Evolutionary conservation across 768 basidiomycete species (phyloP), one percentile per base, ranked within the genome.

Genomic region (Exidia glandulosa): DNA sequence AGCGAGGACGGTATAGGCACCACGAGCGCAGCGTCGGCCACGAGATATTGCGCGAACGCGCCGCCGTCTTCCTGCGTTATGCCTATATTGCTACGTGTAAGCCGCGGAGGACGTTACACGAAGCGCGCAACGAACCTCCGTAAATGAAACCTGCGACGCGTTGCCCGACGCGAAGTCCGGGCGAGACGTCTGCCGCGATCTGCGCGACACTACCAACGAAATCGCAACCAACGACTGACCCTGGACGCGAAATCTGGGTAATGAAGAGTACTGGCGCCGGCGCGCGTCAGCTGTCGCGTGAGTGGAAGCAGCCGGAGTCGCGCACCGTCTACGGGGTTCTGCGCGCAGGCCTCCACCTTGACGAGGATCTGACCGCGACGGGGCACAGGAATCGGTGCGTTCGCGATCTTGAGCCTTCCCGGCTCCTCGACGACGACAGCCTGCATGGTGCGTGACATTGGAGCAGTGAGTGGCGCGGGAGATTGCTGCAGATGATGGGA

Each of bases 21-120:
- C 6, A 58, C 61, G 12, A 69, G 63, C 30, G 68, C 62, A 4
- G 66, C 63, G 4, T 59, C 59, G 19, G 66, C 64, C 60, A 67
- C 58, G 29, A 66, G 61, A 58, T 69, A 71, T 58, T 71, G 67
- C 3, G 68, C 64, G 58, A 66, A 71, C 16, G 69, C 63, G 27
- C 69, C 70, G 57, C 41, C 63, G 57, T 1, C 41, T 27, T 41
- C 54, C 16, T 52, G n/a, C 19, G 59, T 29, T 29, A 58, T 31
- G 25, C 7, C 36, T 59, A 30, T 23, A 52, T 7, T 10, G 10
- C 36, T 13, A 16, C 25, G 29, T 57, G 3, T 16, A 25, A 23
- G 50, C 37, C 19, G 32, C n/a, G 32, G 14, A n/a, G 13, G 25
- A 31, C 56, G 2, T 57, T 34, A 9, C 32, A 16, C 14, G 16